These are phyloP conservation scores for Macaranga tanarius DNA, from an alignment of 441 rosid genomes.

Conservation along the genomic window DNA sequence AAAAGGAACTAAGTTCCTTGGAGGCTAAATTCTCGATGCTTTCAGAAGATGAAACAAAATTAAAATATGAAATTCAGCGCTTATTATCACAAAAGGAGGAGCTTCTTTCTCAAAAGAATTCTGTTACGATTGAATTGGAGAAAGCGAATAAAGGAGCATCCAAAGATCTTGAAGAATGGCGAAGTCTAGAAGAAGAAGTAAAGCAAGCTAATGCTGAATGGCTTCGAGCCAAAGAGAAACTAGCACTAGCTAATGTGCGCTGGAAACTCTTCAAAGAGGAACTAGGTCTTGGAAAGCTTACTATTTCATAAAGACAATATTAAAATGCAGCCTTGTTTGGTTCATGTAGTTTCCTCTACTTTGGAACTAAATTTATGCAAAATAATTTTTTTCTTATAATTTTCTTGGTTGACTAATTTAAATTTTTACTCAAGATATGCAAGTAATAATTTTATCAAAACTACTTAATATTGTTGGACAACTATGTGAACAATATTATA, in stretches of 20 bases:
- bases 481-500: too few relatives aligned
- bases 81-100: constrained; percentile 2
- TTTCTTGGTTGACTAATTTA: too few relatives aligned
- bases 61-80: constrained; percentile 1
- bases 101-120: not conserved
- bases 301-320: not conserved
- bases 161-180: constrained; percentile 22
- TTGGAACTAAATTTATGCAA: too few relatives aligned
- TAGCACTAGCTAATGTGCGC: constrained; percentile 17
- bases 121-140: constrained; percentile 11
- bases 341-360: not conserved
- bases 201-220: constrained; percentile 7
- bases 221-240: constrained; percentile 18
- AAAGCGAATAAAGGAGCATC: not conserved
- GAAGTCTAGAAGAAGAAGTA: constrained; percentile 8
- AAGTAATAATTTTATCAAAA: too few relatives aligned
- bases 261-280: constrained; percentile 24
- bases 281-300: constrained; percentile 7
- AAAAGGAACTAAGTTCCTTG: constrained; percentile 12
- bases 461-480: too few relatives aligned
- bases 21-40: constrained; percentile 3
- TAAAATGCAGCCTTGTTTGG: too few relatives aligned
- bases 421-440: too few relatives aligned
- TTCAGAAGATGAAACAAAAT: constrained; percentile 20
- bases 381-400: too few relatives aligned